Percentiles rank a stretch among this genome's conserved stretches.
Conservation (phyloP, 2,329 filamentous ascomycete genomes). For the Aureobasidium musti region DNA sequence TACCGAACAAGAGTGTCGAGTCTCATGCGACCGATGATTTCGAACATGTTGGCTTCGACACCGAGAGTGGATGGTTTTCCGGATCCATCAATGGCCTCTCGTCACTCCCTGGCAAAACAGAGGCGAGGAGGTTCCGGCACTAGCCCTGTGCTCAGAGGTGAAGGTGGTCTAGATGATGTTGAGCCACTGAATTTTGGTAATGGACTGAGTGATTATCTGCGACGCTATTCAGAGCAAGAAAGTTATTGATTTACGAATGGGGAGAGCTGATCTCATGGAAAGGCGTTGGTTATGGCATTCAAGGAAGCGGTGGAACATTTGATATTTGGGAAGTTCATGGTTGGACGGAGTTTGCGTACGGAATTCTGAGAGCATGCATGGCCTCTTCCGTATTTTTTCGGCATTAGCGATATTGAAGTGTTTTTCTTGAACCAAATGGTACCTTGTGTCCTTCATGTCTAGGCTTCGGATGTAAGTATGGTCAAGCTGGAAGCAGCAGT, state of each 20-base stretch:
- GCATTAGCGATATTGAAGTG: conserved; percentile 12
- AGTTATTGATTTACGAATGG: conserved; percentile 19
- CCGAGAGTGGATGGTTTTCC: conserved; percentile 39
- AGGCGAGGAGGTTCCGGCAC: conserved; percentile 26
- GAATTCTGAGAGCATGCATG: conserved; percentile 5
- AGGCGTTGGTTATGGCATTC: conserved; percentile 11
- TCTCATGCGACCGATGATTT: conserved; percentile 21
- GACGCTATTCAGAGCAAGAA: conserved; percentile 22
- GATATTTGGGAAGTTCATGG: background rate
- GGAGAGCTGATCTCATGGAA: background rate
- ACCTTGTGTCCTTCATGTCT: background rate
- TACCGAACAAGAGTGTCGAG: conserved; percentile 32
- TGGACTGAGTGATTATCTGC: conserved; percentile 27
- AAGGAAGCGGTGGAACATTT: background rate
- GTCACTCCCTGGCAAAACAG: conserved; percentile 29
- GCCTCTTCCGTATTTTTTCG: conserved; percentile 5
- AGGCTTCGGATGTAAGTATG: background rate
- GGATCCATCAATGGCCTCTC: conserved; percentile 40
- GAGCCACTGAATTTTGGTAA: conserved; percentile 16
- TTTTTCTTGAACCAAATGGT: background rate
- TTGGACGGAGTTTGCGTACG: conserved; percentile 9
- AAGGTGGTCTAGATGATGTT: conserved; percentile 21
- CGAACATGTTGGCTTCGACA: conserved; percentile 34
- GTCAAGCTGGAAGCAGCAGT: background rate
- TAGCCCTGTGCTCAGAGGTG: conserved; percentile 19